Evolutionary conservation across 306 rosid genomes (phyloP), one percentile per base, ranked within the genome.

Genomic region (Hylodesmum podocarpum): DNA sequence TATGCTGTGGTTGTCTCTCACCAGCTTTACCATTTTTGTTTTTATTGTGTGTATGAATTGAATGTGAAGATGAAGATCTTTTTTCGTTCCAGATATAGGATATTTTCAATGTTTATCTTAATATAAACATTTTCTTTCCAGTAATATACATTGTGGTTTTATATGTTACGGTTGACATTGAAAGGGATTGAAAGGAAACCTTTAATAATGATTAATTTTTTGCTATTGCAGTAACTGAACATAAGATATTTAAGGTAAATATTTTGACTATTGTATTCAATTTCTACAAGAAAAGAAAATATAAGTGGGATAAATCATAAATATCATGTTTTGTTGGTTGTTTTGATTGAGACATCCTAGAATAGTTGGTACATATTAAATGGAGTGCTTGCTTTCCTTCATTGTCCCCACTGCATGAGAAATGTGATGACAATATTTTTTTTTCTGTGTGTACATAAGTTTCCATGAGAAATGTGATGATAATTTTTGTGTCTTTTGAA

Each of bases 41-140:
- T 44, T 57, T 37, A 19, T 40, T 33, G 43, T 43, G 19, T 34
- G 18, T 67, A 29, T 57, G 39, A 55, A 46, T 68, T 47, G 72
- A 67, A 65, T 12, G 24, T 31, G 74, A n/a, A 39, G 33, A 63
- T 66, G 22, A 3, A 53, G 22, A 34, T 71, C 53, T 70, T 8
- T 18, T 54, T 44, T 25, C 63, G 24, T 81, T 62, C 4, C 3
- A 53, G 69, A 40, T 53, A 18, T 5, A 34, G 1, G 33, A 75
- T 82, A 59, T 66, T 54, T 77, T 54, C 75, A 71, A 34, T 71
- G n/a, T 14, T 27, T 51, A 70, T 41, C 70, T 76, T 68, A 53
- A 43, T 8, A 8, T 40, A 54, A 25, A 25, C 34, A 55, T 55
- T 13, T 21, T 10, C 31, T 33, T 4, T 19, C 68, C 39, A 47